Evolutionary conservation across 176 grass and related monocot species (phyloP), one percentile per base, ranked within the genome.

Genomic region (Aegilops sharonensis): DNA sequence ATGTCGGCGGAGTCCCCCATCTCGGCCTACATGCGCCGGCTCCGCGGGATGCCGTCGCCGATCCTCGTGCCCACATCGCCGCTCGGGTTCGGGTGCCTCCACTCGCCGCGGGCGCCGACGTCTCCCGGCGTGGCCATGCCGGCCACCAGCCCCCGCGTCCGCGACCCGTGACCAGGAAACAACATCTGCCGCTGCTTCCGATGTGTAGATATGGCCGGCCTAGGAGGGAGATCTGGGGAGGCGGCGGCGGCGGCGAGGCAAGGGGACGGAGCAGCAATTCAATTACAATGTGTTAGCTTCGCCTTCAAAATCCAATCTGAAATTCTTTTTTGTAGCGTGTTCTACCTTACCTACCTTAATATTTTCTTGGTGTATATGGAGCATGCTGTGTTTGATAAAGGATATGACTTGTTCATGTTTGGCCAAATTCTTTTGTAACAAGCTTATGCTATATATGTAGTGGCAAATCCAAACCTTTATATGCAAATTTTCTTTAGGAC

Each of bases 1-100:
- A 82, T 93, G 82, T 87, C 97, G 5, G 97, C 90, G 0, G 97
- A 99, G 85, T 99, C 97, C 29, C 97, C 97, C 25, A 95, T 99
- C 82, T 99, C 97, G 25, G 92, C 94, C 52, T 99, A 99, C 90
- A 94, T 99, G 93, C 97, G 97, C 77, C 92, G 89, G 12, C 88
- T 94, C 77, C 97, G 89, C 31, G 87, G 78, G 84, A 83, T 75
- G 78, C 78, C 88, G 3, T 89, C 87, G 78, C 90, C 89, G 68
- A 84, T 91, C 81, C 81, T 84, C n/a, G 62, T 80, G 4, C 90
- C 90, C 3, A 90, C 88, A 8, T 92, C 90, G 84, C 90, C 94
- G 54, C 77, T 96, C 37, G 97, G 97, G 13, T 94, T 93, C 81
- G 92, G 97, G 6, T 99, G 97, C 79, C 83, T 94, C 20, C 85